phyloP scores from a whole-genome alignment of 163 green algal species.

The Dunaliella salina region DNA sequence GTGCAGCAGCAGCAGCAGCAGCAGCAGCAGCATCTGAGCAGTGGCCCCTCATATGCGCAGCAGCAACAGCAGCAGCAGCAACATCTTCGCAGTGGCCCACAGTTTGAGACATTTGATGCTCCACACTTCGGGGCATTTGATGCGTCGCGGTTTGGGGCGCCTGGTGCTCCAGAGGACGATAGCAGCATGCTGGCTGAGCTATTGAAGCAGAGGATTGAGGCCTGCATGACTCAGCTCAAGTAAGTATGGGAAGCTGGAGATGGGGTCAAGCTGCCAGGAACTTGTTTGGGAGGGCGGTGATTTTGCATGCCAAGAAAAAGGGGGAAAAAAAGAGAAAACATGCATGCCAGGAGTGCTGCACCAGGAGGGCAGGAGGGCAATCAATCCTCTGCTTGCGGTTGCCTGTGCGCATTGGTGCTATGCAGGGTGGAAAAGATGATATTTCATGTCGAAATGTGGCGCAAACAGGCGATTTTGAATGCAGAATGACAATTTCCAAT shows the following conservation, averaged over 20 bases:
- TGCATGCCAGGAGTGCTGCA: not conserved
- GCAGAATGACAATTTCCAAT: too few relatives aligned
- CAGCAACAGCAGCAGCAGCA: not conserved
- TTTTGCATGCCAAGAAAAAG: not conserved
- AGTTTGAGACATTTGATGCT: not conserved
- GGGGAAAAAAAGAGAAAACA: not conserved
- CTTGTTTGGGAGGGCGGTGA: too few relatives aligned
- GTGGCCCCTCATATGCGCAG: not conserved
- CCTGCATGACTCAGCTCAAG: not conserved
- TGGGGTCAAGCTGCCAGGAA: too few relatives aligned
- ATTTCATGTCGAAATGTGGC: too few relatives aligned
- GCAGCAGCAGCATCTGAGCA: not conserved
- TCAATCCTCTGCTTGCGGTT: not conserved
- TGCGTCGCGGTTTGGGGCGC: too few relatives aligned
- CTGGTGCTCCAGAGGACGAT: not conserved
- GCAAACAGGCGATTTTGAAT: too few relatives aligned
- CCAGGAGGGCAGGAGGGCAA: not conserved
- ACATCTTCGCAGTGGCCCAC: not conserved
- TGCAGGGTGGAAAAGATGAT: too few relatives aligned
- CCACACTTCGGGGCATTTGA: too few relatives aligned
- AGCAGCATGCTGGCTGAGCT: not conserved
- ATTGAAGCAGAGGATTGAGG: not conserved
- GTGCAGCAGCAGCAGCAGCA: not conserved
- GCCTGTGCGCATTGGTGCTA: too few relatives aligned
- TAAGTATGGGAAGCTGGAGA: not conserved